Evolutionary conservation across 352 stramenopile species (phyloP), one percentile per base, ranked within the genome.

Genomic region (Phytophthora pluvialis): DNA sequence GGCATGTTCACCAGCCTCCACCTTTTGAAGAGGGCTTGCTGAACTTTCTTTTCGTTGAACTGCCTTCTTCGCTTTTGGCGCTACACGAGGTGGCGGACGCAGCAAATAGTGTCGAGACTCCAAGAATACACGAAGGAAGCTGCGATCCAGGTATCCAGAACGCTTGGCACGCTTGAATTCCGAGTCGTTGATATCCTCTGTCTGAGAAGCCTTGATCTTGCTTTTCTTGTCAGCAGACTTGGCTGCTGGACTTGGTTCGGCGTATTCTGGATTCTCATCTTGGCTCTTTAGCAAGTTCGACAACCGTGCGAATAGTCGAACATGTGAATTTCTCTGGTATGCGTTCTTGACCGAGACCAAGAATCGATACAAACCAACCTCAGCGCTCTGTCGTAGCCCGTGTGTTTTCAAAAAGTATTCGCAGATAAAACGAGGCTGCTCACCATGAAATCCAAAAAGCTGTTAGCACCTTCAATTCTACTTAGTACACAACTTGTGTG

Each of bases 341-440:
- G 55, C 52, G 45, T 78, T 77, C 62, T 93, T 91, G 59, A 88
- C 70, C 6, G 84, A 90, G 43, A 93, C 61, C 44, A 93, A 71
- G 25, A 93, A 83, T 0, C 82, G 79, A 35, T 91, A 93, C 3
- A 93, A 56, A 1, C 71, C 82, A 47, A 91, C 67, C 46, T 93
- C 84, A 16, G 84, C 84, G 43, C 64, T 78, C 56, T 91, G 82
- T 1, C 84, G 75, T 13, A 90, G 60, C 3, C 77, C 73, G 40
- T 88, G 75, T 8, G 72, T 84, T 68, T 90, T 91, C 29, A 93
- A 71, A 44, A 90, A 93, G 51, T 78, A 91, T 58, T 91, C 81
- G 44, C 78, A 85, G 43, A 90, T 75, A 29, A 90, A 93, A 26
- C 81, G 76, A 26, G 79, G 64, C 78, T 91, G 47, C 53, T n/a